phyloP scores from a whole-genome alignment of 139 green algal species.

The Tetraselmis striata region DNA sequence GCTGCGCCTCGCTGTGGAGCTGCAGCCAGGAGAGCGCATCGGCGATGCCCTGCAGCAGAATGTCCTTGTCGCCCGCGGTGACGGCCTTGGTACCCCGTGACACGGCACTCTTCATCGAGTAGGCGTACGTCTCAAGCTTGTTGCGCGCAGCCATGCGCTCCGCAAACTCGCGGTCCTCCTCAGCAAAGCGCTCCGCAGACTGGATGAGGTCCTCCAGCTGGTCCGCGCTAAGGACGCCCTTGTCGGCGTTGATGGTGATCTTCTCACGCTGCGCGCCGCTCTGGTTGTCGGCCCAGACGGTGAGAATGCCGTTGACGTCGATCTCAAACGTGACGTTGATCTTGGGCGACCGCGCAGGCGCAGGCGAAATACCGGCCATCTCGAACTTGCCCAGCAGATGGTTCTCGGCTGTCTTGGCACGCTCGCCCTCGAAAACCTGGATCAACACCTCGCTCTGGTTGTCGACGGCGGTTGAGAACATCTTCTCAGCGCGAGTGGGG shows the following conservation, averaged over 20 bases:
- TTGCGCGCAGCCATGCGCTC: conserved; percentile 67
- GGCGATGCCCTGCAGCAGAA: not conserved
- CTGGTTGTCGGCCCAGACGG: conserved; percentile 52
- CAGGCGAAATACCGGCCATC: conserved; percentile 42
- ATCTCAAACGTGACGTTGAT: conserved; percentile 61
- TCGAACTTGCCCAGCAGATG: conserved; percentile 56
- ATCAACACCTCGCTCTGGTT: conserved; percentile 50
- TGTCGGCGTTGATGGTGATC: conserved; percentile 39
- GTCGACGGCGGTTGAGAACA: conserved; percentile 58
- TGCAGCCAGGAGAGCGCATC: not conserved
- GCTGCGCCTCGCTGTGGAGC: not conserved
- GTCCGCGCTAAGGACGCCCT: not conserved
- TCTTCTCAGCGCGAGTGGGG: conserved; percentile 49
- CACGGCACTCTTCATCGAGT: conserved; percentile 40
- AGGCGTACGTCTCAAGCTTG: conserved; percentile 70
- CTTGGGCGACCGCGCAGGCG: conserved; percentile 37
- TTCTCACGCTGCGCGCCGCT: conserved; percentile 48
- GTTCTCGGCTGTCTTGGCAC: conserved; percentile 48
- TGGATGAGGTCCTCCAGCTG: not conserved
- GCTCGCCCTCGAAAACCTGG: conserved; percentile 56
- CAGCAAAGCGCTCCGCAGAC: conserved; percentile 44
- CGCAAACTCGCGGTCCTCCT: conserved; percentile 47
- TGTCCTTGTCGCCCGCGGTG: not conserved
- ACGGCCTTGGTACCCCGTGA: not conserved
- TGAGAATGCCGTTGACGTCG: conserved; percentile 58